Evolutionary conservation across 2,329 filamentous ascomycete species (phyloP), one percentile per base, ranked within the genome.

Genomic region (Nothophaeocryptopus gaeumannii): DNA sequence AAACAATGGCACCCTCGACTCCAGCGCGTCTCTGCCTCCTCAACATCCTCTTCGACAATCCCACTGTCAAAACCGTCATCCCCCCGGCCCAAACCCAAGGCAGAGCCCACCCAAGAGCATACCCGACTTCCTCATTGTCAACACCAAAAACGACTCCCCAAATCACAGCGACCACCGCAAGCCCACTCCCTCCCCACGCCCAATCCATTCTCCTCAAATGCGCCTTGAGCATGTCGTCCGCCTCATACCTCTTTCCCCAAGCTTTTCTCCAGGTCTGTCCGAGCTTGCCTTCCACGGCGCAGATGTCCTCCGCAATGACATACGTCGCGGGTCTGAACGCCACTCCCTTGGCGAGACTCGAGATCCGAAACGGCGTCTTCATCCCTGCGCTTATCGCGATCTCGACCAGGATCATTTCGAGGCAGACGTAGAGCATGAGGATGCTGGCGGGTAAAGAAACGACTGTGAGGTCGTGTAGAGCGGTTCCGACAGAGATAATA

Each of bases 271-370:
- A 54, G 4, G 10, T 8, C 35, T 13, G 14, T 9, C 47, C 51
- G 26, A 43, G 7, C 10, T 33, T 33, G 2, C 51, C 51, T 26
- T 54, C 51, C 15, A 54, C 51, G 8, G 51, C 51, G 5, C 51
- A 42, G 11, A 51, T 35, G 29, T 54, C 51, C 31, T 54, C 51
- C 20, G 38, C 35, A 37, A 54, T 51, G 8, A 39, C 43, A n/a
- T 44, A 46, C 11, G 39, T 38, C 15, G 35, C 51, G 11, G 47
- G 39, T 7, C 47, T 32, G 33, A 51, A n/a, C 2, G 11, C 12
- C 16, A 31, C 12, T 26, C 47, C 47, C 14, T 31, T 14, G 0
- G 26, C 31, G 3, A 51, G 31, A 1, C 13, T 16, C 2, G 40
- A 43, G 1, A 43, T 43, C 8, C 31, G 42, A 26, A 51, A 47